Base-by-base conservation (phyloP, 257 asterid genomes). In the Knoxia roxburghii region DNA sequence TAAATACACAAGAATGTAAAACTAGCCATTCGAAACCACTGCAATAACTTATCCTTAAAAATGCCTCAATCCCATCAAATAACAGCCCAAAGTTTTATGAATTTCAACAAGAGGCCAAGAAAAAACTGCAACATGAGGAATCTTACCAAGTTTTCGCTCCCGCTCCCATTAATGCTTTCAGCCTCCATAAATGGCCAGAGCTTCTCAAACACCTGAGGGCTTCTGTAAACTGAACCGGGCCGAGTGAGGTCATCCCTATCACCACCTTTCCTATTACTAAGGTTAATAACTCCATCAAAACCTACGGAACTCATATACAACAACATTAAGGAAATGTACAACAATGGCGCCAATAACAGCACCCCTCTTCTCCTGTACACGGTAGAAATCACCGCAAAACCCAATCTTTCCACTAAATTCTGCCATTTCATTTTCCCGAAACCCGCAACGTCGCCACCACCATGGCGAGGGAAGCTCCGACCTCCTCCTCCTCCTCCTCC, bases 111-210 rank as follows among this genome's bases (percentile, higher is more conserved):
- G 8, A 7, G 11, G 63, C 7, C 26, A 4, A 37, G 50, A 15
- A 1, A 7, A 20, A 37, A 33, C 7, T 0, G 35, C 15, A 56
- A 24, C 4, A 57, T 50, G n/a, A 39, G 52, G 41, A 45, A 72
- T 58, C 68, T 68, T 77, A 93, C 99, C 97, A 85, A 73, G 79
- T 85, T 90, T 32, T 91, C 82, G 80, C 75, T 87, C 20, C 87
- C 82, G 80, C 76, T 87, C 21, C 89, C 78, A 67, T 84, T 88
- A 60, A 35, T 24, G 83, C 79, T 84, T 67, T 94, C 96, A 43
- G 86, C 88, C 79, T 90, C 93, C 99, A 94, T 90, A 39, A 76
- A 79, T 27, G 97, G 96, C 99, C 97, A 94, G 20, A 88, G 94
- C 80, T 81, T 94, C 78, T 90, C 89, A 52, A 94, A 87, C 58